Evolutionary conservation across 306 rosid species (phyloP), one percentile per base, ranked within the genome.

Genomic region (Mucuna pruriens): DNA sequence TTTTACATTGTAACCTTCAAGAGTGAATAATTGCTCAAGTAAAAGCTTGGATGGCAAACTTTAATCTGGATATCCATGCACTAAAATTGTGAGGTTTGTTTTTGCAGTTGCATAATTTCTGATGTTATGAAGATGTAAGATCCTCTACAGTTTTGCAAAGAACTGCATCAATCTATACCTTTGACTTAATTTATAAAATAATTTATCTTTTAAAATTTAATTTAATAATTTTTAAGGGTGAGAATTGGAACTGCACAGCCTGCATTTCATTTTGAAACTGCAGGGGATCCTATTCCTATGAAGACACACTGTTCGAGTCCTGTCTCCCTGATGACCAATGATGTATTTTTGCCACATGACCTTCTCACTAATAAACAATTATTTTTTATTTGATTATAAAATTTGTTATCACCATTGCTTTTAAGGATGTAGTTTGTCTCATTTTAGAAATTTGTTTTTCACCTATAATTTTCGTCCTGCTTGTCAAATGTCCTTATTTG

Each of bases 1-100:
- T 69, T 79, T 66, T 39, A 67, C 48, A 68, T 55, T n/a, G 15
- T 16, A 36, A 74, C 51, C 16, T 71, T 20, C 6, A 22, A 40
- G 39, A n/a, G 54, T 75, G 52, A 80, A 48, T 17, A 19, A 22
- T 42, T 67, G 38, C 23, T 26, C 26, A 16, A 44, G 54, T 76
- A 15, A n/a, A n/a, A 67, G 34, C 65, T 29, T 26, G 22, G 44
- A 29, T 60, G 20, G 11, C 3, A 9, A 84, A 65, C 31, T 65
- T 54, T 40, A 16, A 60, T 16, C 61, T 72, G 76, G 65, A 15
- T 17, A 25, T 63, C 19, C 33, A 73, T 51, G 31, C 25, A 13
- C 57, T 44, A 16, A 31, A 77, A 46, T 54, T 63, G 16, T 20
- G 51, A 33, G 15, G 39, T 16, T 48, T 2, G 39, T 31, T 64